Evolutionary conservation across 2,329 filamentous ascomycete genomes (phyloP).

Genomic region (Sporothrix sp.): DNA sequence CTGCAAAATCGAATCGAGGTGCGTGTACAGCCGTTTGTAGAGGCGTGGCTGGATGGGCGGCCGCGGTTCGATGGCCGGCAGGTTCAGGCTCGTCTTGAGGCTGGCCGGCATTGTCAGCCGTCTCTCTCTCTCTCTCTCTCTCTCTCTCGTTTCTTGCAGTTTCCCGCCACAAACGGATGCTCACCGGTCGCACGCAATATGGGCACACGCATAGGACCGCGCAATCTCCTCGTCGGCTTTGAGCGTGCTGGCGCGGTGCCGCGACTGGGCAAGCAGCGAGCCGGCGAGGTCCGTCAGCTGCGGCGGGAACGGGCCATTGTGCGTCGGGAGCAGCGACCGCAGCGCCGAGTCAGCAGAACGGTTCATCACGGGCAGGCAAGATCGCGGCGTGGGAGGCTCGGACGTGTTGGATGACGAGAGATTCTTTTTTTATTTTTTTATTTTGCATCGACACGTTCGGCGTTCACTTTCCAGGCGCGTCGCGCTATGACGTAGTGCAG

Average conservation of each 20-base stretch:
- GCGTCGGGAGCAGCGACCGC: constrained; percentile 62
- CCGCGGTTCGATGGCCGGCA: constrained; percentile 64
- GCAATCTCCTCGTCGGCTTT: constrained; percentile 82
- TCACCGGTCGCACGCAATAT: constrained; percentile 81
- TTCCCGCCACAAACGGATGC: neutral
- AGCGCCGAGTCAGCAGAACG: constrained; percentile 64
- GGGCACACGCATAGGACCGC: constrained; percentile 73
- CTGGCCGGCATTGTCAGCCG: too few species aligned
- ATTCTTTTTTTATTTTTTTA: too few species aligned
- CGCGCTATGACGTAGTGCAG: constrained; percentile 14
- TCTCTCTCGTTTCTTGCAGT: neutral
- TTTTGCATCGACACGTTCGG: neutral
- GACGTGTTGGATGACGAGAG: too few species aligned
- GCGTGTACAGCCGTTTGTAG: constrained; percentile 75
- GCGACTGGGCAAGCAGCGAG: constrained; percentile 71
- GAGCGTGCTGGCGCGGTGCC: constrained; percentile 63
- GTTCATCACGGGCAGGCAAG: too few species aligned
- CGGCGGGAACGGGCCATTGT: constrained; percentile 55
- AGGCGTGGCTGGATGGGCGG: constrained; percentile 70
- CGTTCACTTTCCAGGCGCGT: neutral
- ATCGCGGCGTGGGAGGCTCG: neutral
- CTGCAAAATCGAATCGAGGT: constrained; percentile 63
- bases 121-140: too few species aligned
- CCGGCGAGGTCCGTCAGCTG: constrained; percentile 62
- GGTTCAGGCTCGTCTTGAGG: constrained; percentile 63